These are phyloP conservation scores for Botrytis fabae DNA, from an alignment of 2,329 filamentous ascomycete species.

Conservation along the genomic window DNA sequence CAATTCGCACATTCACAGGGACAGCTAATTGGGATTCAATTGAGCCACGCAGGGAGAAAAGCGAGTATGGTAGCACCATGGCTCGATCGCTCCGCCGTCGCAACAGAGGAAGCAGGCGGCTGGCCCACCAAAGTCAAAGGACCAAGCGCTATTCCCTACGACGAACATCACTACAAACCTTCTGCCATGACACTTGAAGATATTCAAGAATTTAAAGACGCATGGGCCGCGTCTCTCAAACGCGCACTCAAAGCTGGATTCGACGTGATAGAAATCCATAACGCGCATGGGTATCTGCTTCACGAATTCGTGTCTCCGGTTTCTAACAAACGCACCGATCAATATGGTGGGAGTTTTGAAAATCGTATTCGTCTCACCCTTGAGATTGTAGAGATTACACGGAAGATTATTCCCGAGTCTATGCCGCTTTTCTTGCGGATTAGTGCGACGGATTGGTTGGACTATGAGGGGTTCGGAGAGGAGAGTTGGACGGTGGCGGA, in stretches of 20 bases:
- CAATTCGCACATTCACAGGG: constrained; percentile 80
- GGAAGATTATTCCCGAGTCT: constrained; percentile 60
- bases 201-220: constrained; percentile 63
- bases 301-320: constrained; percentile 68
- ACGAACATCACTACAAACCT: constrained; percentile 59
- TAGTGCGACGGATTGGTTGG: constrained; percentile 75
- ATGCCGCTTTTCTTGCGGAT: constrained; percentile 76
- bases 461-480: constrained; percentile 54
- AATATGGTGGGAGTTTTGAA: constrained; percentile 69
- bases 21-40: constrained; percentile 76
- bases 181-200: constrained; percentile 68
- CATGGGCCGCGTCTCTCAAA: constrained; percentile 59
- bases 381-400: constrained; percentile 64
- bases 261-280: constrained; percentile 79
- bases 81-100: constrained; percentile 55
- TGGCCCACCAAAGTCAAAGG: constrained; percentile 59
- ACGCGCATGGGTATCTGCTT: constrained; percentile 76
- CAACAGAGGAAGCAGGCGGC: constrained; percentile 52
- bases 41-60: constrained; percentile 77
- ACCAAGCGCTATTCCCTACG: constrained; percentile 58
- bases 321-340: constrained; percentile 67
- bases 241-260: constrained; percentile 65
- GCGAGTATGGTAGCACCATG: constrained; percentile 63
- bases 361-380: constrained; percentile 69
- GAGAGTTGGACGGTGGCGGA: constrained; percentile 69